Evolutionary conservation across 257 asterid genomes (phyloP), one percentile per base, ranked within the genome.

Genomic region (Solanum gandarillasii): DNA sequence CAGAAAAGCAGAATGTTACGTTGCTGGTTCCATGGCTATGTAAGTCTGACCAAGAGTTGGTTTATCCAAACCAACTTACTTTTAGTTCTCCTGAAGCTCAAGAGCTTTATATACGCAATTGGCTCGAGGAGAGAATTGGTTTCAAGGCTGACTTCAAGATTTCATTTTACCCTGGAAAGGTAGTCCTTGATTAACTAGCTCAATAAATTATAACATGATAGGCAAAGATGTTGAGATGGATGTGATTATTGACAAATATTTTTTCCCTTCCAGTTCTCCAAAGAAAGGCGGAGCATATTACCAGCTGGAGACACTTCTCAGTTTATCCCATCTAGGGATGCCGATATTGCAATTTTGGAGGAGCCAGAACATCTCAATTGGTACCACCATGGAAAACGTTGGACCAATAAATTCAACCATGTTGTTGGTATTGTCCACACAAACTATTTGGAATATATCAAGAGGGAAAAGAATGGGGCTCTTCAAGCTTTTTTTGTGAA

Each of bases 331-430:
- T 94, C 98, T 12, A 94, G 93, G 94, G 98, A 97, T 86, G 99
- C 99, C 58, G 99, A 97, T 91, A 95, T 97, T 91, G 99, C 99
- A 82, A 95, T 97, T 88, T 89, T 97, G 32, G 99, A 97, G 94
- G 99, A 97, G 90, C 99, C 99, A 14, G 99, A 97, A 89, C 99
- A 97, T 88, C 93, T 97, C 90, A 97, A 97, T 88, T 97, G 99
- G 99, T 97, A 97, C 90, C 99, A 97, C 91, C 99, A 97, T 87
- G 99, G 99, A 36, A 97, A 93, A 92, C 98, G 99, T 32, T 97
- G 99, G 99, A 96, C 98, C 52, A 96, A 97, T 94, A 97, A 96
- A 92, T 97, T 97, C 92, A 96, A 95, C 93, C 98, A 97, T 83
- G 99, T 97, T 55, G 98, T 97, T 21, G 99, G 99, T 23, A 87